Percentiles rank a stretch among this genome's conserved stretches.
Evolutionary conservation across 2,329 filamentous ascomycete species (phyloP).

Genomic region (Fusarium siculi): DNA sequence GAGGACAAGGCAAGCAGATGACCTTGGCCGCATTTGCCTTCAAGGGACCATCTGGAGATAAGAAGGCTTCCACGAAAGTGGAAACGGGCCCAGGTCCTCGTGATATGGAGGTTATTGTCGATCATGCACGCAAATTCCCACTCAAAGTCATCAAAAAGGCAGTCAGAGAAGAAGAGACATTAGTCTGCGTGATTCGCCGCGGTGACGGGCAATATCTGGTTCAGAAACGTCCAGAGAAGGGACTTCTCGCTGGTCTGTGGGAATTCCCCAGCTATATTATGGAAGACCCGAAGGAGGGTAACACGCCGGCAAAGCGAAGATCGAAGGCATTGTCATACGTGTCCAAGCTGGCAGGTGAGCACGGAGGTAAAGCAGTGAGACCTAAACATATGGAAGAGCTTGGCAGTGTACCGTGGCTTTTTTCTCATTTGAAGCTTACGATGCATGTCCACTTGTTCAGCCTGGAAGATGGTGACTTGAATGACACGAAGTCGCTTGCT

Average conservation of each 20-base stretch:
- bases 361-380: background rate
- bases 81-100: slow-evolving; percentile 17
- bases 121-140: slow-evolving; percentile 63
- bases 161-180: slow-evolving; percentile 61
- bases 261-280: slow-evolving; percentile 63
- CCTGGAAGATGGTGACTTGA: slow-evolving; percentile 36
- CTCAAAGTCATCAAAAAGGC: slow-evolving; percentile 63
- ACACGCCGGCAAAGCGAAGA: slow-evolving; percentile 48
- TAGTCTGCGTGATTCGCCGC: slow-evolving; percentile 64
- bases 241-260: slow-evolving; percentile 66
- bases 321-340: slow-evolving; percentile 52
- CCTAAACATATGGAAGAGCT: slow-evolving; percentile 54
- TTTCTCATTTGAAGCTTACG: slow-evolving; percentile 65
- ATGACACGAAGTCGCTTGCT: slow-evolving; percentile 5
- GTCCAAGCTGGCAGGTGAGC: slow-evolving; percentile 38
- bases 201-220: slow-evolving; percentile 58
- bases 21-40: slow-evolving; percentile 52
- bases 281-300: slow-evolving; percentile 28
- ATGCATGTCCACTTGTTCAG: slow-evolving; percentile 68
- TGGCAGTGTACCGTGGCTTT: slow-evolving; percentile 66
- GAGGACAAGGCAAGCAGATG: slow-evolving; percentile 36
- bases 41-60: slow-evolving; percentile 33
- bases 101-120: slow-evolving; percentile 51
- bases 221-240: slow-evolving; percentile 62
- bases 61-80: slow-evolving; percentile 10